phyloP scores from a whole-genome alignment of 2,329 filamentous ascomycete species.

The Orbilia blumenaviensis region DNA sequence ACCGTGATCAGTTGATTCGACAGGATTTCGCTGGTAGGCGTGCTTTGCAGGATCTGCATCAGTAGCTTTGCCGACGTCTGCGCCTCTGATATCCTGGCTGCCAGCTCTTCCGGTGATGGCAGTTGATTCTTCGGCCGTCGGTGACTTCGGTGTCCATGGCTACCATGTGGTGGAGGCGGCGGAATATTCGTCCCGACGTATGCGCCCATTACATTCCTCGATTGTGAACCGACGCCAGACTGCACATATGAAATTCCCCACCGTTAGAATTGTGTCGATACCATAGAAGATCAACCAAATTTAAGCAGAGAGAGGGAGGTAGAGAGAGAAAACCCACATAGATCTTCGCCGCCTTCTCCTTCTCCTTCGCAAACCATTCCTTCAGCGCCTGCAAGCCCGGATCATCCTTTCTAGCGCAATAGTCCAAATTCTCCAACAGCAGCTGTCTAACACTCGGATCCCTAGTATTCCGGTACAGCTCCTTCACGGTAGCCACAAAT shows the following conservation, averaged over 20 bases:
- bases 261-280: conserved; percentile 8
- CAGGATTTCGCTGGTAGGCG: conserved; percentile 77
- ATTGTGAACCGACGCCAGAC: conserved; percentile 17
- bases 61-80: conserved; percentile 88
- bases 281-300: neutral
- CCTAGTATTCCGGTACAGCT: conserved; percentile 74
- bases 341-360: conserved; percentile 44
- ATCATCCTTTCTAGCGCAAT: conserved; percentile 71
- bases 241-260: neutral
- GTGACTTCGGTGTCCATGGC: conserved; percentile 2
- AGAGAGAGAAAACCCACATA: conserved; percentile 24
- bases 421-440: conserved; percentile 83
- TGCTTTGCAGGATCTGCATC: conserved; percentile 89
- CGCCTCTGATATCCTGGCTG: conserved; percentile 86
- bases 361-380: conserved; percentile 56
- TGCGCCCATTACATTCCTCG: conserved; percentile 28
- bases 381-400: conserved; percentile 69
- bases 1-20: conserved; percentile 82
- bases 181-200: conserved; percentile 16
- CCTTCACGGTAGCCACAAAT: conserved; percentile 79
- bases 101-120: conserved; percentile 79
- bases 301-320: conserved; percentile 55
- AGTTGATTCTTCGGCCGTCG: conserved; percentile 57
- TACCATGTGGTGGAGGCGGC: conserved; percentile 32
- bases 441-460: conserved; percentile 85